Percentiles rank a stretch among this genome's conserved stretches.
phyloP scores from a whole-genome alignment of 768 basidiomycete species.

The Pisolithus microcarpus region DNA sequence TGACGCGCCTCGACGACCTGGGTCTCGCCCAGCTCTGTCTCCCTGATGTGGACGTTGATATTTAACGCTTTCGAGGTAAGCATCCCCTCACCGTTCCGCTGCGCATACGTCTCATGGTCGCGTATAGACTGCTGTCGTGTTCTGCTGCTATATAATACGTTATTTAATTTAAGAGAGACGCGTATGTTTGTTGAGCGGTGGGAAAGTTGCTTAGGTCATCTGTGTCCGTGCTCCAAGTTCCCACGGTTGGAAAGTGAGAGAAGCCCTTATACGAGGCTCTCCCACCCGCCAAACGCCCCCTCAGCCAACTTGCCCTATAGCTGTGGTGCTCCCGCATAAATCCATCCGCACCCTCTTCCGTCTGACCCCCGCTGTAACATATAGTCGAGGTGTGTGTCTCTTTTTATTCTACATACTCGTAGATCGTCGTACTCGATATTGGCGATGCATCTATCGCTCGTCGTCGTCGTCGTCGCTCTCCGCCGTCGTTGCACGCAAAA shows the following conservation, averaged over 20 bases:
- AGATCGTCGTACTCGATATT: slow-evolving; percentile 20
- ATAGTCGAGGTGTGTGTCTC: slow-evolving; percentile 23
- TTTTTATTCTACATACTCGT: slow-evolving; percentile 16
- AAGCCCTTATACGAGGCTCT: slow-evolving; percentile 28
- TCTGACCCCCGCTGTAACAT: slow-evolving; percentile 17
- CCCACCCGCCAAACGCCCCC: slow-evolving; percentile 31
- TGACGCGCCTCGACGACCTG: slow-evolving; percentile 69
- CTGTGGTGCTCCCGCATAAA: slow-evolving; percentile 29
- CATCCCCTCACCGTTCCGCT: too few relatives aligned
- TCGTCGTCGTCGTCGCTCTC: slow-evolving; percentile 11
- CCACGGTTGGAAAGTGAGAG: slow-evolving; percentile 25
- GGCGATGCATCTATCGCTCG: not conserved
- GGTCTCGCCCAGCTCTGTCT: slow-evolving; percentile 57
- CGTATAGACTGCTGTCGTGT: not conserved
- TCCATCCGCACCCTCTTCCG: slow-evolving; percentile 18
- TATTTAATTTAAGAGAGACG: not conserved
- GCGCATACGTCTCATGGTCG: too few relatives aligned
- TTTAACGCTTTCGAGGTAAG: not conserved
- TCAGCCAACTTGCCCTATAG: slow-evolving; percentile 27
- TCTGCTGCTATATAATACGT: not conserved
- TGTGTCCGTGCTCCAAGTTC: slow-evolving; percentile 29
- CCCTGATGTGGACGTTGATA: slow-evolving; percentile 24
- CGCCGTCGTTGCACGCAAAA: slow-evolving; percentile 18
- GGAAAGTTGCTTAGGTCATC: slow-evolving; percentile 21
- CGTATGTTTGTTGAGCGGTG: slow-evolving; percentile 23